A percentile compares a stretch with the other conserved stretches of the same genome.
Evolutionary conservation across 2,329 filamentous ascomycete species (phyloP).

Genomic region (Pseudogymnoascus sp.): DNA sequence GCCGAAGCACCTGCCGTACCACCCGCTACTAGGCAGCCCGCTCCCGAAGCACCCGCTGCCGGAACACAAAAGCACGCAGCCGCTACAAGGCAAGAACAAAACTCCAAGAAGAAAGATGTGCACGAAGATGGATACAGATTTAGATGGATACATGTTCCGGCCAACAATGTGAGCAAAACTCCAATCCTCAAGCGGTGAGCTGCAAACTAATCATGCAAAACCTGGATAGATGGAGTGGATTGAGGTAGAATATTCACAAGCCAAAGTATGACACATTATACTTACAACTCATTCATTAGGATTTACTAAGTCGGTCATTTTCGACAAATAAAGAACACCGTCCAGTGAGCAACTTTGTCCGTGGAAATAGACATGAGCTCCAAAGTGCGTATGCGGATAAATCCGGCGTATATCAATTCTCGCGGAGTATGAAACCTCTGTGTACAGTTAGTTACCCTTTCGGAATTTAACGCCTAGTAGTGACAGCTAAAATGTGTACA

Average conservation of each 20-base stretch:
- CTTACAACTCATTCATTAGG: not conserved
- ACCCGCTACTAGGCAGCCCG: not conserved
- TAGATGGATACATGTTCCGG: constrained; percentile 6
- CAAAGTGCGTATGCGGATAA: not conserved
- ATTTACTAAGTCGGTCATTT: constrained; percentile 3
- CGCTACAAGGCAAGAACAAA: not conserved
- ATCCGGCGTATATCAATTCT: not conserved
- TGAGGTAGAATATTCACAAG: not conserved
- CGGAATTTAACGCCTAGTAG: not conserved
- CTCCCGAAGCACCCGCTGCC: not conserved
- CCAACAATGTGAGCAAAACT: not conserved
- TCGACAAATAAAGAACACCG: not conserved
- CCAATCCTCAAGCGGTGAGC: not conserved
- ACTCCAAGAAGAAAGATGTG: not conserved
- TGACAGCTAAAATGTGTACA: not conserved
- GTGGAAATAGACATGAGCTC: not conserved
- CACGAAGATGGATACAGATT: not conserved
- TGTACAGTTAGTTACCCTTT: not conserved
- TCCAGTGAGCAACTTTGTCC: not conserved
- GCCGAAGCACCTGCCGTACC: not conserved
- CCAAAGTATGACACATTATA: not conserved
- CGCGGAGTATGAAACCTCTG: not conserved
- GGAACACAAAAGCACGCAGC: not conserved
- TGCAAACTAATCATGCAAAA: not conserved
- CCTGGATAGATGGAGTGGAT: not conserved